Evolutionary conservation across 2,329 filamentous ascomycete genomes (phyloP).

Genomic region (Microcyclospora tardicrescens): DNA sequence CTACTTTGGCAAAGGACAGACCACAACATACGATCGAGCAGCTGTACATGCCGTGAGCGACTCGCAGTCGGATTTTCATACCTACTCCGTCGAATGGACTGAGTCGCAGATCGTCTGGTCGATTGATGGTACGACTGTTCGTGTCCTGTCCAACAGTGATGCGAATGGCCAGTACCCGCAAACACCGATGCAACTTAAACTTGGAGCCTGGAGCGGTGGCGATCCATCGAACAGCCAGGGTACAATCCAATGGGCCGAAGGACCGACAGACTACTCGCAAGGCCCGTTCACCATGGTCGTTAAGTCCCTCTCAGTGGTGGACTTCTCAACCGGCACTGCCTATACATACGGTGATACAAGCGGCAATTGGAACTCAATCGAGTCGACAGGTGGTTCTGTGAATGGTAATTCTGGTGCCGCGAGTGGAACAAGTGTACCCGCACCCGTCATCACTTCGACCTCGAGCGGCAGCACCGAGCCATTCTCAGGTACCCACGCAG

Average conservation of each 20-base stretch:
- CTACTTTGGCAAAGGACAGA: conserved; percentile 90
- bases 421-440: conserved; percentile 38
- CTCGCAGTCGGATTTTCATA: conserved; percentile 67
- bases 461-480: conserved; percentile 53
- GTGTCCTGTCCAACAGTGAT: conserved; percentile 57
- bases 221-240: conserved; percentile 66
- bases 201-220: conserved; percentile 85
- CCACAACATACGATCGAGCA: conserved; percentile 73
- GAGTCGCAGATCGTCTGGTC: conserved; percentile 73
- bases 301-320: conserved; percentile 60
- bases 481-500: conserved; percentile 45
- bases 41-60: conserved; percentile 57
- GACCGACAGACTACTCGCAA: conserved; percentile 66
- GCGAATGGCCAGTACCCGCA: conserved; percentile 78
- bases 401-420: conserved; percentile 41
- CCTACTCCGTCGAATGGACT: conserved; percentile 88
- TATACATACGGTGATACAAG: conserved; percentile 72
- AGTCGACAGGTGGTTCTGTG: conserved; percentile 63
- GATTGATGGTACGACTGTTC: conserved; percentile 63
- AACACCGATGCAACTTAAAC: conserved; percentile 86
- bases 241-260: conserved; percentile 82
- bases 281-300: conserved; percentile 83
- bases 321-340: conserved; percentile 82
- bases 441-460: conserved; percentile 51
- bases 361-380: conserved; percentile 66